Percentiles rank a stretch among this genome's conserved stretches.
Evolutionary conservation across 139 green algal genomes (phyloP).

Genomic region (Tetradesmus obliquus): DNA sequence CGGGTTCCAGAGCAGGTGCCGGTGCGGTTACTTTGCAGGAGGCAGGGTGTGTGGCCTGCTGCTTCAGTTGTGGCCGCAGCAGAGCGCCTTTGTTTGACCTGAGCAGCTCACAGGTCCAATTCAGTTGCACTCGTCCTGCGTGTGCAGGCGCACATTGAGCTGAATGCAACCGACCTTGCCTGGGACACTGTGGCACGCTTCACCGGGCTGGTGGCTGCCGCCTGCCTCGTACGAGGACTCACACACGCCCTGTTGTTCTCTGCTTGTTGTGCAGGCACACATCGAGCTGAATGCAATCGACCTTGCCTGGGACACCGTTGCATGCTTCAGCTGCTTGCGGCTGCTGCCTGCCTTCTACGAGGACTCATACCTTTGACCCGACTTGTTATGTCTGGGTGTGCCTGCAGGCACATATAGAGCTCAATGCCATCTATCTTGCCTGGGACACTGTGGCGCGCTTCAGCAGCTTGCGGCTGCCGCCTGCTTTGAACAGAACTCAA

Average conservation of each 20-base stretch:
- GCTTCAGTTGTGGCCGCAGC: no score
- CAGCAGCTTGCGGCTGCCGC: slow-evolving; percentile 48
- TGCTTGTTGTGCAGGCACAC: not conserved
- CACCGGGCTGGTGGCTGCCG: slow-evolving; percentile 48
- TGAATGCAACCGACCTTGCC: slow-evolving; percentile 88
- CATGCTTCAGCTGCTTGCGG: slow-evolving; percentile 64
- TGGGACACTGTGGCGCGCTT: slow-evolving; percentile 86
- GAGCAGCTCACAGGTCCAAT: no score
- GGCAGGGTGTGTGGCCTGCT: no score
- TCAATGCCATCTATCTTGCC: slow-evolving; percentile 88
- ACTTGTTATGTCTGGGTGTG: not conserved
- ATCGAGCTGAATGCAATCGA: slow-evolving; percentile 83
- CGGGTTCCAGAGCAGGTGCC: no score
- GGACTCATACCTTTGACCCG: slow-evolving; percentile 80
- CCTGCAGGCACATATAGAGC: not conserved
- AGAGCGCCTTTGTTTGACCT: no score
- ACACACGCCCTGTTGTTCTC: no score
- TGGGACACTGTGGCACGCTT: slow-evolving; percentile 86
- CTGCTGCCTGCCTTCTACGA: slow-evolving; percentile 54
- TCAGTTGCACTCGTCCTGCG: no score
- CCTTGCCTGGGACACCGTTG: slow-evolving; percentile 89
- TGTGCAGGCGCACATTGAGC: not conserved
- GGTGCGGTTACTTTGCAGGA: no score
- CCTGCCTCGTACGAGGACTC: no score
- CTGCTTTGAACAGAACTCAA: no score